Evolutionary conservation across 192 early-diverging fungal genomes (phyloP).

Genomic region (Linderina pennispora): DNA sequence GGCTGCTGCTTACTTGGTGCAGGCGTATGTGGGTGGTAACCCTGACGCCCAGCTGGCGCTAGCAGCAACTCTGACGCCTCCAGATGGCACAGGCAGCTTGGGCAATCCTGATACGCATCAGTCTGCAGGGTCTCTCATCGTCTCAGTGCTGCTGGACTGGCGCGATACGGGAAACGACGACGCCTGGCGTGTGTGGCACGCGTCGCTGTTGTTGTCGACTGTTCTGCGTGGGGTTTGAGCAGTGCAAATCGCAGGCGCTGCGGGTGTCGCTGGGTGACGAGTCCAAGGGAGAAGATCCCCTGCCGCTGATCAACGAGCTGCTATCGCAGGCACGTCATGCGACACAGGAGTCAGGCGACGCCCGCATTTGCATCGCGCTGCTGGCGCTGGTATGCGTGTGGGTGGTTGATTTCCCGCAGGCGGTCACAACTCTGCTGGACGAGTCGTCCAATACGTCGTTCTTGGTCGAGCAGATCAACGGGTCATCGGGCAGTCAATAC

Average conservation of each 20-base stretch:
- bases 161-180: slow-evolving; percentile 57
- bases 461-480: slow-evolving; percentile 85
- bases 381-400: slow-evolving; percentile 77
- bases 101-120: slow-evolving; percentile 37
- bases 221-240: slow-evolving; percentile 65
- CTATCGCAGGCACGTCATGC: slow-evolving; percentile 58
- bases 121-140: slow-evolving; percentile 84
- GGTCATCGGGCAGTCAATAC: slow-evolving; percentile 80
- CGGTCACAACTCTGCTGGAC: slow-evolving; percentile 76
- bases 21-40: slow-evolving; percentile 77
- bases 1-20: slow-evolving; percentile 77
- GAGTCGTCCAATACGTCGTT: slow-evolving; percentile 89
- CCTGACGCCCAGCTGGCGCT: slow-evolving; percentile 82
- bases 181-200: slow-evolving; percentile 87
- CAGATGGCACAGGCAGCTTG: slow-evolving; percentile 19
- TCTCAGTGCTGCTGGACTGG: slow-evolving; percentile 76
- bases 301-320: slow-evolving; percentile 86
- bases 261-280: slow-evolving; percentile 71
- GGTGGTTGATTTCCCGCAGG: slow-evolving; percentile 75
- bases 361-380: slow-evolving; percentile 70
- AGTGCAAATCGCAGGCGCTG: slow-evolving; percentile 73
- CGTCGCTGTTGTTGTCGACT: slow-evolving; percentile 74
- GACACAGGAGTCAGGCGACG: slow-evolving; percentile 56
- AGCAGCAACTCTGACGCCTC: slow-evolving; percentile 76
- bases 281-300: slow-evolving; percentile 65